phyloP scores from a whole-genome alignment of 768 basidiomycete species.

The Chalciporus sphaerocephalus region DNA sequence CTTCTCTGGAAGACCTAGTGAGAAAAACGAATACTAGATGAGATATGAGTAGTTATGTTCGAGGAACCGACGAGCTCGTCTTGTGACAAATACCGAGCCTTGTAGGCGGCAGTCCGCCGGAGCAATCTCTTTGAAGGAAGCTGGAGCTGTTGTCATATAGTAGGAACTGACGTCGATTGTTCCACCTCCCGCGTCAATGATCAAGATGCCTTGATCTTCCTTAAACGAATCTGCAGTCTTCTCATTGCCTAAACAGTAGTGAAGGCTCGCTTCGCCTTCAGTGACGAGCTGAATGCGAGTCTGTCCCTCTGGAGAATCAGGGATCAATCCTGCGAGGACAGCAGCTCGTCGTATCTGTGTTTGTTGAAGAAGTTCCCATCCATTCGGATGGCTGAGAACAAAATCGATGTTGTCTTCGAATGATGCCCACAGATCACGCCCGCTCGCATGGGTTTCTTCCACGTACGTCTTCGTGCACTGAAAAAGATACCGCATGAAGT shows the following conservation, averaged over 20 bases:
- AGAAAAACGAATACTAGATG: too few species aligned
- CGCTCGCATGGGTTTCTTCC: constrained; percentile 42
- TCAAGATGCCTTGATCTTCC: constrained; percentile 42
- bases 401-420: constrained; percentile 40
- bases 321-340: constrained; percentile 38
- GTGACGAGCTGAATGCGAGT: constrained; percentile 42
- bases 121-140: constrained; percentile 46
- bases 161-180: constrained; percentile 60
- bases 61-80: constrained; percentile 39
- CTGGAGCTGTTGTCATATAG: constrained; percentile 31
- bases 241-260: constrained; percentile 42
- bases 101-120: constrained; percentile 43
- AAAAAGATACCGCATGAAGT: constrained; percentile 47
- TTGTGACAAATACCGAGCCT: constrained; percentile 50
- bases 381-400: constrained; percentile 46
- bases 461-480: constrained; percentile 41
- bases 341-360: constrained; percentile 42
- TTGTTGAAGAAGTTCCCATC: constrained; percentile 46
- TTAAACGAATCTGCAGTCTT: constrained; percentile 28
- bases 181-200: constrained; percentile 62
- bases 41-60: constrained; percentile 35
- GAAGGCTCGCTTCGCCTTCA: constrained; percentile 52
- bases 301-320: constrained; percentile 34
- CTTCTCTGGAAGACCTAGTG: constrained; percentile 34
- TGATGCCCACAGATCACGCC: constrained; percentile 39